Evolutionary conservation across 768 basidiomycete species (phyloP), one percentile per base, ranked within the genome.

Genomic region (Rhodotorula taiwanensis): DNA sequence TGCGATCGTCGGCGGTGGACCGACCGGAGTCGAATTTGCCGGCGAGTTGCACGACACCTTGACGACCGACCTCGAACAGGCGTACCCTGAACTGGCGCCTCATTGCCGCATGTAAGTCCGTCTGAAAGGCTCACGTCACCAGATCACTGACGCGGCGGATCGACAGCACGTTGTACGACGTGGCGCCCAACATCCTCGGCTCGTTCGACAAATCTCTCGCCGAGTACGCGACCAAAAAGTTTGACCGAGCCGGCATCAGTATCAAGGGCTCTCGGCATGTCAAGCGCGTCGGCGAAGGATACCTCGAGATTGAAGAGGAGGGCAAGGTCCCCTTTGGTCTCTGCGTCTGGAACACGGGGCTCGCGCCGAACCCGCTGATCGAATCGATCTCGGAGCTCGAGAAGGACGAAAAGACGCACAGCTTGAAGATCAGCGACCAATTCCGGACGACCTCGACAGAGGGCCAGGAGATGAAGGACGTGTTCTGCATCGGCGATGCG

Each of bases 341-440:
- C 27, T 80, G 89, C 16, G 88, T 92, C 21, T 92, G 89, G 89
- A 86, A 84, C 64, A 92, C 90, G 4, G 90, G 89, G 3, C 78
- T 92, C 5, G 81, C 87, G 9, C 83, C 88, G 6, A 92, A 91
- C 73, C 89, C 90, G 11, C 77, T 92, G 31, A 81, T 91, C 55
- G 76, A 80, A 62, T 79, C 81, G 0, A 81, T 89, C 51, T 74
- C 76, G 11, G 83, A 81, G 50, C 77, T 85, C 82, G 83, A 55
- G 66, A 51, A 76, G 39, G 65, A 73, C 51, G 42, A 61, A 27
- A 64, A 70, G 54, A 65, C 57, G 21, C 36, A 23, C 72, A 81
- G 80, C 44, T 70, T 83, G 23, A 63, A 77, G 60, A 80, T 85
- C 11, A 78, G 86, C 71, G 78, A 83, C 13, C 78, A 82, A 55